phyloP scores from a whole-genome alignment of 2,329 filamentous ascomycete genomes.

The Fusarium sulawesiense region DNA sequence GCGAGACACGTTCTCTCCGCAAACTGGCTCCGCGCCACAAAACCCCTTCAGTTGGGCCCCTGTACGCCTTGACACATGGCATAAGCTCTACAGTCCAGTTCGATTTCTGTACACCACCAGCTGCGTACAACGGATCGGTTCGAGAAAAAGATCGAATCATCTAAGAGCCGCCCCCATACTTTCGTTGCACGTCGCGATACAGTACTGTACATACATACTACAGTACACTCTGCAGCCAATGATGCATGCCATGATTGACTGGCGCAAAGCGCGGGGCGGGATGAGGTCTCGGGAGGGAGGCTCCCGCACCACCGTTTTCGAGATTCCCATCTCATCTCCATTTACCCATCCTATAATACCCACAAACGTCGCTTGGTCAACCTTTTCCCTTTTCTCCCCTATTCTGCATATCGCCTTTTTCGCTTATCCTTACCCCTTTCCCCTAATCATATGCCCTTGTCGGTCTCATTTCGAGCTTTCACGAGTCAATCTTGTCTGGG shows the following conservation, averaged over 20 bases:
- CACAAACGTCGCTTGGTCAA: neutral
- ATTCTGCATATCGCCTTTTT: neutral
- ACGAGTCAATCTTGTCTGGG: conserved; percentile 22
- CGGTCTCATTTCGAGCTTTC: conserved; percentile 12
- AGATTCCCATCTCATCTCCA: conserved; percentile 19
- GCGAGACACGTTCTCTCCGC: conserved; percentile 28
- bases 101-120: conserved; percentile 14
- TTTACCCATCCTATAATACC: conserved; percentile 13
- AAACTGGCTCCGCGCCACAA: conserved; percentile 31
- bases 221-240: conserved; percentile 35
- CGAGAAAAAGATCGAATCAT: conserved; percentile 9
- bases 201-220: neutral
- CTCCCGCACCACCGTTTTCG: conserved; percentile 35
- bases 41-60: neutral
- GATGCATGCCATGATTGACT: conserved; percentile 24
- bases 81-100: conserved; percentile 14
- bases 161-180: conserved; percentile 20
- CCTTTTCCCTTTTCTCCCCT: neutral
- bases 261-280: conserved; percentile 36
- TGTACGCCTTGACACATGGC: conserved; percentile 26
- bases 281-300: conserved; percentile 41
- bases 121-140: conserved; percentile 4
- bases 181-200: conserved; percentile 8
- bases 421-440: conserved; percentile 13
- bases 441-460: conserved; percentile 17